These are phyloP conservation scores for Pulveroboletus frians DNA, from an alignment of 768 basidiomycete species.

Conservation along the genomic window DNA sequence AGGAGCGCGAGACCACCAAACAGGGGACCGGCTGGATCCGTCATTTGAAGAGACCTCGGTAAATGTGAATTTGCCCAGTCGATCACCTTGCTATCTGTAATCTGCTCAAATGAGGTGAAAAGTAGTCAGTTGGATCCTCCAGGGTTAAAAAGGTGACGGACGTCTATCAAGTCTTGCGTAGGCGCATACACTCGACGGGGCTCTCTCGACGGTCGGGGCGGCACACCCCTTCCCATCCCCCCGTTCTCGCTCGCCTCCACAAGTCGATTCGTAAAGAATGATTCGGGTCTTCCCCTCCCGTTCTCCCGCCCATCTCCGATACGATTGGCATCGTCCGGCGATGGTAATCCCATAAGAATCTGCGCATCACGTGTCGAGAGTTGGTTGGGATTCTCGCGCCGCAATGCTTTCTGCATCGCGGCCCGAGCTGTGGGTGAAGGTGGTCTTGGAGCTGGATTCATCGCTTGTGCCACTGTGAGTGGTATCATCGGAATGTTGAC, in stretches of 20 bases:
- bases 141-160: background rate
- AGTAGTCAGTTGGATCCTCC: background rate
- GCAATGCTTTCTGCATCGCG: conserved; percentile 81
- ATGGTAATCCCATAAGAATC: conserved; percentile 60
- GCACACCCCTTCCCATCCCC: conserved; percentile 25
- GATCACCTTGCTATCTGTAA: conserved; percentile 53
- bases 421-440: conserved; percentile 86
- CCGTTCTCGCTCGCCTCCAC: conserved; percentile 15
- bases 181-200: conserved; percentile 40
- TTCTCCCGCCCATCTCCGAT: conserved; percentile 28
- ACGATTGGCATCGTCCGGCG: conserved; percentile 20
- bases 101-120: background rate
- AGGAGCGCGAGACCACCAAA: conserved; percentile 75
- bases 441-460: conserved; percentile 93
- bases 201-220: conserved; percentile 69
- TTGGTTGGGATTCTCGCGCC: conserved; percentile 80
- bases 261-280: conserved; percentile 48
- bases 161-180: conserved; percentile 21
- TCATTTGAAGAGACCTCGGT: conserved; percentile 56
- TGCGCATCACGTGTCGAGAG: conserved; percentile 76
- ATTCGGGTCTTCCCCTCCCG: conserved; percentile 48
- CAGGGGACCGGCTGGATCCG: conserved; percentile 37
- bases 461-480: conserved; percentile 87
- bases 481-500: conserved; percentile 97
- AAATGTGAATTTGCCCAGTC: conserved; percentile 89